Evolutionary conservation across 108 stramenopile genomes (phyloP), one percentile per base, ranked within the genome.

Genomic region (Nitzschia sp.): DNA sequence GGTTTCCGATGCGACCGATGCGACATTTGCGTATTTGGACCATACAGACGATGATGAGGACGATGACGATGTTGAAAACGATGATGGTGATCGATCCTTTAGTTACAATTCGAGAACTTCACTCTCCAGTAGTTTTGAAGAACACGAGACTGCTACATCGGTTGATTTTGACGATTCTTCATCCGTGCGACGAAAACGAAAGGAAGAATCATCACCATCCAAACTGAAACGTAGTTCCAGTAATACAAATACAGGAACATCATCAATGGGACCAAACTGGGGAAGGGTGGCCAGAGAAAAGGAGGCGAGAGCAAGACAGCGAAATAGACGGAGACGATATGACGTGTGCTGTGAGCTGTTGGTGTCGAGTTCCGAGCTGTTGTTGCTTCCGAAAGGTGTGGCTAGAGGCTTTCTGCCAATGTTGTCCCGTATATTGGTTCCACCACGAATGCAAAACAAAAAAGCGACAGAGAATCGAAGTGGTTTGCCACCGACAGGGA

Each of bases 351-450:
- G 86, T 3, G 70, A 78, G 28, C 64, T 94, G 28, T 62, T 94
- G 0, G 33, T 85, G n/a, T 55, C 75, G 2, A 82, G 85, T 3
- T 76, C 90, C 18, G 86, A 84, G n/a, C 70, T 85, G 48, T 59
- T 94, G 13, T 19, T 80, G 53, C 53, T 94, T 53, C 90, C 91
- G 30, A 75, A 78, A 29, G 79, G 78, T 42, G 77, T 85, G 42
- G 87, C 84, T 26, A 78, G 81, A 62, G 93, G 85, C 2, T 91
- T 90, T 75, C 33, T 89, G 24, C 88, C 87, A 28, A 88, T 94
- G 82, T 65, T 94, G 49, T 74, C 86, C 5, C 70, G 74, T 57
- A 70, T 87, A 9, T 59, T 85, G 51, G 73, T 72, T 11, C 85
- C 85, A 1, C 64, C 42, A 21, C 68, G 3, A 18, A 33, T 23